phyloP scores from a whole-genome alignment of 495 filamentous ascomycete genomes.

The Hypoxylon crocopeplum region DNA sequence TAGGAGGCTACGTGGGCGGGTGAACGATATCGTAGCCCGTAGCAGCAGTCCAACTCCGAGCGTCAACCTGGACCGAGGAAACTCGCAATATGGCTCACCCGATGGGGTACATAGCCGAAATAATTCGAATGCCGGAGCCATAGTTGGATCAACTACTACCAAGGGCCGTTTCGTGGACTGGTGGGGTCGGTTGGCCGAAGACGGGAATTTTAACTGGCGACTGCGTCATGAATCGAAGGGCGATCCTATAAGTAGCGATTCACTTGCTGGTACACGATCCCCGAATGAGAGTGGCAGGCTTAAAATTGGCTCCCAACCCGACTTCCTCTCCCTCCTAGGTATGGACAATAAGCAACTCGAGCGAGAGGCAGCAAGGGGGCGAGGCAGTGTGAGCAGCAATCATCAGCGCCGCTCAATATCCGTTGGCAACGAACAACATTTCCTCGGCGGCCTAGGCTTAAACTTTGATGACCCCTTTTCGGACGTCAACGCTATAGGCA shows the following conservation, averaged over 20 bases:
- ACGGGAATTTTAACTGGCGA: constrained; percentile 46
- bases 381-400: constrained; percentile 39
- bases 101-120: constrained; percentile 46
- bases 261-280: constrained; percentile 31
- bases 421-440: constrained; percentile 39
- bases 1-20: constrained; percentile 45
- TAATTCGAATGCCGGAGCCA: constrained; percentile 35
- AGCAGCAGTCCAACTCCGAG: constrained; percentile 47
- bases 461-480: constrained; percentile 53
- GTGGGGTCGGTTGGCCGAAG: constrained; percentile 50
- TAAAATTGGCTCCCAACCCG: constrained; percentile 41
- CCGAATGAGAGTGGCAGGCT: constrained; percentile 36
- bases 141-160: constrained; percentile 19
- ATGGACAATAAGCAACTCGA: constrained; percentile 48
- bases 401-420: constrained; percentile 36
- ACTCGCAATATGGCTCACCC: constrained; percentile 58
- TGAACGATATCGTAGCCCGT: constrained; percentile 46
- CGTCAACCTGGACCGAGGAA: constrained; percentile 57
- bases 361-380: constrained; percentile 41
- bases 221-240: constrained; percentile 31
- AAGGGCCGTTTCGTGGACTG: constrained; percentile 49
- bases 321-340: constrained; percentile 47
- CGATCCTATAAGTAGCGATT: constrained; percentile 16
- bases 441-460: constrained; percentile 50
- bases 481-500: constrained; percentile 51